Evolutionary conservation across 2,329 filamentous ascomycete genomes (phyloP).

Genomic region (Ciborinia camelliae): DNA sequence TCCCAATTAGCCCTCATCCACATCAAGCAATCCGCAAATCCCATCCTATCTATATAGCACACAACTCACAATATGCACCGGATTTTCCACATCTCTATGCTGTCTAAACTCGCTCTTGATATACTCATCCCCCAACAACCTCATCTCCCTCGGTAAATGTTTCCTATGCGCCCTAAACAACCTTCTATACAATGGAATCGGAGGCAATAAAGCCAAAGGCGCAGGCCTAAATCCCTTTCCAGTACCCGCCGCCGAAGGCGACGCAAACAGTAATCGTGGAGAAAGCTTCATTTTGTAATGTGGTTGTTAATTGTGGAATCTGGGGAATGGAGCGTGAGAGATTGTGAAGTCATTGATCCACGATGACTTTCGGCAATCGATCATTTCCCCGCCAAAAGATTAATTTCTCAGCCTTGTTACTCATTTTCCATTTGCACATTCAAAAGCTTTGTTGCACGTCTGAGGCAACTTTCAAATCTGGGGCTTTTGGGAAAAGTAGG

Average conservation of each 20-base stretch:
- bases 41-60: background rate
- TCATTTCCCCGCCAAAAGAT: constrained; percentile 15
- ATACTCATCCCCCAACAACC: constrained; percentile 86
- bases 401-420: constrained; percentile 19
- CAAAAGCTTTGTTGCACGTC: background rate
- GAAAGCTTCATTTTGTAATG: constrained; percentile 28
- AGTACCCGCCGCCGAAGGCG: constrained; percentile 28
- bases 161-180: constrained; percentile 83
- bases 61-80: constrained; percentile 74
- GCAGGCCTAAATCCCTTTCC: constrained; percentile 29
- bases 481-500: background rate
- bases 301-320: background rate
- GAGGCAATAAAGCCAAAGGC: constrained; percentile 36
- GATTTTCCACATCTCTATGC: constrained; percentile 82
- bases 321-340: background rate
- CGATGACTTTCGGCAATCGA: constrained; percentile 5
- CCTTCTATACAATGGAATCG: constrained; percentile 80
- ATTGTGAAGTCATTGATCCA: constrained; percentile 15
- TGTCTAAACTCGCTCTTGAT: constrained; percentile 88
- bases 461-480: background rate
- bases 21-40: background rate
- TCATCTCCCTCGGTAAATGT: constrained; percentile 68
- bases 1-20: background rate
- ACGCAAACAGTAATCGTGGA: constrained; percentile 31
- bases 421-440: background rate